Evolutionary conservation across 139 green algal genomes (phyloP).

Genomic region (Coelastrella sp.): DNA sequence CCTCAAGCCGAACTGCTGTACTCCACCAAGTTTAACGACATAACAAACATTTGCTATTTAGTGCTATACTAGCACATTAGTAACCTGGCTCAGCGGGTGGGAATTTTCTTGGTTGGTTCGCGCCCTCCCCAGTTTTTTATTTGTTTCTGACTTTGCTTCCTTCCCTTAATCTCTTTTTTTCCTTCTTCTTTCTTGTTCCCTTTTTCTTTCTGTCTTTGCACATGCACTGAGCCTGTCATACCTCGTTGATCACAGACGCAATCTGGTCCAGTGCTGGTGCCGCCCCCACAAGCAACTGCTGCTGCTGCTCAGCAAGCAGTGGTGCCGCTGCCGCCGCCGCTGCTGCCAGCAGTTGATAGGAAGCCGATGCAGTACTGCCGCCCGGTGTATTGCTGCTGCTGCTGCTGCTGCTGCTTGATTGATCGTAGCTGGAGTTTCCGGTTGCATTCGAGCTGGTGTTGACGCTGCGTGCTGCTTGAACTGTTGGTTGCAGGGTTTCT

Average conservation of each 20-base stretch:
- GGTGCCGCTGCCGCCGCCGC: conserved; percentile 48
- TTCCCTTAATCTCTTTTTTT: no score
- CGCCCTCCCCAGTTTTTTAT: no score
- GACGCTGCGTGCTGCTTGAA: conserved; percentile 40
- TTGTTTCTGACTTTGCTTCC: no score
- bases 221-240: conserved; percentile 17
- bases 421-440: neutral
- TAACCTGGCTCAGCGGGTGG: no score
- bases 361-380: neutral
- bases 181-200: no score
- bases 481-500: conserved; percentile 51
- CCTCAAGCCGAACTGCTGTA: no score
- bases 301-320: conserved; percentile 17
- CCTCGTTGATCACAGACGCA: conserved; percentile 62
- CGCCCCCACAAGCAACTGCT: conserved; percentile 46
- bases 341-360: conserved; percentile 39
- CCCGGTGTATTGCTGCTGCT: conserved; percentile 9
- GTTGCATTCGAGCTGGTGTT: neutral
- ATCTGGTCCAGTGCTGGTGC: conserved; percentile 66
- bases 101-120: no score
- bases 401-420: neutral
- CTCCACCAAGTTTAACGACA: no score
- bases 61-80: no score
- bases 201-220: no score
- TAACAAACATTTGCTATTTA: no score